These are phyloP conservation scores for Paramarasmius palmivorus DNA, from an alignment of 1,284 basidiomycete species.

Conservation along the genomic window DNA sequence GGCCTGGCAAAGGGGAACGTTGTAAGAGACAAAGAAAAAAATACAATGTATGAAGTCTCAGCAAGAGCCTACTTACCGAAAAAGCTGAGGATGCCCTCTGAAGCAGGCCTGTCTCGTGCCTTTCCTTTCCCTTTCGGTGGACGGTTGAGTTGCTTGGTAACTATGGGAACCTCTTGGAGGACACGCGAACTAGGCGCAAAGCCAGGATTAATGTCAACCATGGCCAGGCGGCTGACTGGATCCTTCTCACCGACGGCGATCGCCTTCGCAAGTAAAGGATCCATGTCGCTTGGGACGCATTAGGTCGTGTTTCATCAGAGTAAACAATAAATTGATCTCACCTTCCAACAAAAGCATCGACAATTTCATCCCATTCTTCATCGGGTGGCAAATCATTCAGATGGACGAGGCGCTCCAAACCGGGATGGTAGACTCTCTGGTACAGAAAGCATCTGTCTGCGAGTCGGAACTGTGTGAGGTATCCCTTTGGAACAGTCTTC, in stretches of 20 bases:
- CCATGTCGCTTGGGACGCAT: constrained; percentile 49
- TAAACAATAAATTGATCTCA: constrained; percentile 36
- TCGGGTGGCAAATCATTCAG: constrained; percentile 55
- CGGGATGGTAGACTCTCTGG: constrained; percentile 91
- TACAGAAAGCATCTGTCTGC: constrained; percentile 95
- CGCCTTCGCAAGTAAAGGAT: constrained; percentile 55
- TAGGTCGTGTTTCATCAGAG: constrained; percentile 11
- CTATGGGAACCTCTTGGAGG: constrained; percentile 26
- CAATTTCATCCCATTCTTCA: constrained; percentile 54
- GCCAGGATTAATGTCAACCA: constrained; percentile 79
- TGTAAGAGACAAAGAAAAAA: constrained; percentile 5
- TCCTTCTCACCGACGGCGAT: constrained; percentile 80
- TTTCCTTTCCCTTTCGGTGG: constrained; percentile 40
- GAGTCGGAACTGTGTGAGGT: constrained; percentile 68
- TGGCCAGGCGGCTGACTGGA: constrained; percentile 72
- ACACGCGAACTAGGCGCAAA: constrained; percentile 49
- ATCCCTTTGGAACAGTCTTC: constrained; percentile 77
- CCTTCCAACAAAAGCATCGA: constrained; percentile 79
- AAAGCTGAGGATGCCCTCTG: constrained; percentile 54
- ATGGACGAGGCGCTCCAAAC: constrained; percentile 63
- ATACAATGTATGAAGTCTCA: constrained; percentile 14
- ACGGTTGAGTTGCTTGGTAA: constrained; percentile 19
- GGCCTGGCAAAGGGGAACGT: constrained; percentile 37
- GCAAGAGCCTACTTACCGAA: constrained; percentile 52
- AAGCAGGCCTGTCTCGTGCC: constrained; percentile 34